These are phyloP conservation scores for Cystobasidium ongulense DNA, from an alignment of 768 basidiomycete species.

Conservation along the genomic window DNA sequence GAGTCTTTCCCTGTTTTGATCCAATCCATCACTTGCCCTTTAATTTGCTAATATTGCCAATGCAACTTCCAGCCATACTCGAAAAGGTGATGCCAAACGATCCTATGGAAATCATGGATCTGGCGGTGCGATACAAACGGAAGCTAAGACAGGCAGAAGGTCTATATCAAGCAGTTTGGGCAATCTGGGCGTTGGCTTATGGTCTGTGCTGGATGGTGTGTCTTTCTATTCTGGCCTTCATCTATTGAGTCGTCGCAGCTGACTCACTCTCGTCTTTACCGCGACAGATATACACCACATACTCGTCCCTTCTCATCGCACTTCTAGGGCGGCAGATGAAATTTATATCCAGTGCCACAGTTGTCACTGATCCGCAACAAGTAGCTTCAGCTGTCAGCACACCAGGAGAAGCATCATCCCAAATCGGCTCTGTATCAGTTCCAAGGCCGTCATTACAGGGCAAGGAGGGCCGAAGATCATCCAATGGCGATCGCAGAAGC, in stretches of 20 bases:
- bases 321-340: conserved; percentile 9
- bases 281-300: conserved; percentile 7
- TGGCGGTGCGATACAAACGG: neutral
- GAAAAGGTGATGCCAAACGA: neutral
- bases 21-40: neutral
- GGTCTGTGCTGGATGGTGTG: conserved; percentile 24
- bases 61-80: neutral
- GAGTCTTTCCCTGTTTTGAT: neutral
- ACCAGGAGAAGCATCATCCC: neutral
- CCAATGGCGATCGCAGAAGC: neutral
- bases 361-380: neutral
- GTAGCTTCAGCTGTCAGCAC: neutral
- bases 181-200: conserved; percentile 22
- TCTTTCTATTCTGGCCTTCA: neutral
- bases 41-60: neutral
- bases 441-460: too few species aligned
- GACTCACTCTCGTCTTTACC: neutral
- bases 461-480: neutral
- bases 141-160: neutral
- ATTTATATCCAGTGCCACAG: neutral
- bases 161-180: conserved; percentile 16
- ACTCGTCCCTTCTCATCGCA: conserved; percentile 9
- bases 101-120: neutral
- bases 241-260: neutral
- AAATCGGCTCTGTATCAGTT: neutral